Evolutionary conservation across 352 stramenopile genomes (phyloP), one percentile per base, ranked within the genome.

Genomic region (Phytophthora citrophthora): DNA sequence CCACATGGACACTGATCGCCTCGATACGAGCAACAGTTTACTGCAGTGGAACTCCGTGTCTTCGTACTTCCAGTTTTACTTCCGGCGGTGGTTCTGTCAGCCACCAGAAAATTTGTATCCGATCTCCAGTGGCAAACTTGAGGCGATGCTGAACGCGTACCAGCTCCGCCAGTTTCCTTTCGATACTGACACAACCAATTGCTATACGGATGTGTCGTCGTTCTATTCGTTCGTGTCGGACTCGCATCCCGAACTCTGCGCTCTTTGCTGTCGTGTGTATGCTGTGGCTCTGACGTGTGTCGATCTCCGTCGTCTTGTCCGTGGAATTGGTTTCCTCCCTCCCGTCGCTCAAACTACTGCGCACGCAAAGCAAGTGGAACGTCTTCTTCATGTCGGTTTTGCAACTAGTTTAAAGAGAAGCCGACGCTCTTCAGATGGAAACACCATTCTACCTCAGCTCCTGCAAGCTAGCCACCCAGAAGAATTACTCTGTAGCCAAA

Each of bases 171-270:
- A 90, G 39, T 93, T 91, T 43, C 84, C 86, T 12, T 93, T 95
- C 20, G 84, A 93, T 54, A 51, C 64, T 1, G 77, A 84, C 27
- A 92, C 82, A 13, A 91, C 84, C 18, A 85, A 69, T 57, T 84
- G 90, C 54, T 93, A 94, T 59, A 67, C 79, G 0, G 84, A 95
- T 50, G 82, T 93, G 39, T 90, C 81, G 39, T 93, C 84, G 6
- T 95, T 95, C 59, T 95, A 95, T 64, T 91, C 84, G 53, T 91
- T 92, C 45, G 75, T 95, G 7, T 89, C 86, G 7, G 83, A 93
- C 49, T 91, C 86, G 6, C 76, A 93, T 38, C 83, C 83, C 1
- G 83, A 95, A 59, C 86, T 95, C 13, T 92, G 83, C 18, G 84
- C 84, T 31, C 70, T 95, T 4, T 93, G 86, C 48, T 95, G 84